phyloP scores from a whole-genome alignment of 495 filamentous ascomycete genomes.

The Neurospora sp. region DNA sequence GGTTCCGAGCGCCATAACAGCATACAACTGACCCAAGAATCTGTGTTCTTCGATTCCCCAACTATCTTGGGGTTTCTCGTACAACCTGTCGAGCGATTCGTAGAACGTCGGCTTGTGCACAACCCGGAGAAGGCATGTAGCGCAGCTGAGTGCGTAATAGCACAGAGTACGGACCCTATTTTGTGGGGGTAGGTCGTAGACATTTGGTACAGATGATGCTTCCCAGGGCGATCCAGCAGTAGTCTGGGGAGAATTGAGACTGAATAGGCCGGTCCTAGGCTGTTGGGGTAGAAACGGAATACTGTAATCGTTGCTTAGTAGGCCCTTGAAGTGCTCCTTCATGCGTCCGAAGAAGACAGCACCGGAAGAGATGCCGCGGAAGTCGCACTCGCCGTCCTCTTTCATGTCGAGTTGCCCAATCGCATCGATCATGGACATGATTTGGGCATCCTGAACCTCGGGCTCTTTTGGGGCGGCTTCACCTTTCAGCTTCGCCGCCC shows the following conservation, averaged over 20 bases:
- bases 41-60: slow-evolving; percentile 65
- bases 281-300: slow-evolving; percentile 36
- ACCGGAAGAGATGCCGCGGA: slow-evolving; percentile 88
- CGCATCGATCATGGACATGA: slow-evolving; percentile 92
- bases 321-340: slow-evolving; percentile 63
- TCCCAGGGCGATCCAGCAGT: slow-evolving; percentile 45
- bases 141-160: slow-evolving; percentile 71
- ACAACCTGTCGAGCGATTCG: slow-evolving; percentile 65
- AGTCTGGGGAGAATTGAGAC: slow-evolving; percentile 64
- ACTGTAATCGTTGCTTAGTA: slow-evolving; percentile 48
- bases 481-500: slow-evolving; percentile 24
- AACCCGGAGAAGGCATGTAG: slow-evolving; percentile 71
- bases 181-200: slow-evolving; percentile 61
- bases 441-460: slow-evolving; percentile 57
- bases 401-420: slow-evolving; percentile 85
- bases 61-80: slow-evolving; percentile 58
- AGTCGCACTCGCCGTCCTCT: slow-evolving; percentile 88
- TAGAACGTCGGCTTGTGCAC: slow-evolving; percentile 87
- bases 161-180: slow-evolving; percentile 59
- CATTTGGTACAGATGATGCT: slow-evolving; percentile 46
- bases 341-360: slow-evolving; percentile 76
- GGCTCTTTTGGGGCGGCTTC: slow-evolving; percentile 11
- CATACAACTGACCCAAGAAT: slow-evolving; percentile 77
- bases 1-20: slow-evolving; percentile 75
- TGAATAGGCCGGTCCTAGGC: slow-evolving; percentile 26